Base-by-base conservation (phyloP, 805 yeast species). In the Candida methanosorbosa region DNA sequence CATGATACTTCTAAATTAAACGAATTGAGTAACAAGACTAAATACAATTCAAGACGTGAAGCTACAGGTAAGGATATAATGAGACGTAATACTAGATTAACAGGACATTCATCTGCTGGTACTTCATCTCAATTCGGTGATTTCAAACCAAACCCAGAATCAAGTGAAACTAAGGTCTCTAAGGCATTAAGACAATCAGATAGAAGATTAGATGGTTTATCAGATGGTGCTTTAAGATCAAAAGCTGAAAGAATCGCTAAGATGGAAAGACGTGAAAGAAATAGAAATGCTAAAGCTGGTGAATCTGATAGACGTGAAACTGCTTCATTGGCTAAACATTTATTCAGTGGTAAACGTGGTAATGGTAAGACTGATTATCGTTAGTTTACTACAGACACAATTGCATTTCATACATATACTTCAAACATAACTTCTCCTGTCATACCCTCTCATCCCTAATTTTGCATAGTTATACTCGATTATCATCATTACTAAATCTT, bases 291-390 rank as follows among this genome's bases (percentile, higher is more conserved):
- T 29, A 79, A 94, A 63, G 82, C 78, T 46, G 96, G 97, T 68
- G 99, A 92, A 68, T 82, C 84, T 54, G 99, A 92, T 65, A 80
- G 97, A 63, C 95, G 86, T 59, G 68, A 76, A 38, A 74, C 87
- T 36, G 92, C 83, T 34, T 67, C 84, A 42, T 62, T 84, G 66
- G 95, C 97, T 44, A 90, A 88, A 70, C 98, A 92, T 66, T 70
- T 92, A 72, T 83, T 81, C 69, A 66, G 86, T 51, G 99, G 99
- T 66, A 92, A 92, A 74, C 79, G 98, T 66, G 94, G 97, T 69
- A 78, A 76, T 52, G 97, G 97, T 61, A 81, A 81, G 61, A 79
- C 86, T 44, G 95, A 86, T 61, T 75, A 83, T 65, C 90, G 97
- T 71, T 85, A 69, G 36, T 16, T 18, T 13, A n/a, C n/a, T n/a